Evolutionary conservation across 345 rosid species (phyloP), one percentile per base, ranked within the genome.

Genomic region (Gossypium stocksii): DNA sequence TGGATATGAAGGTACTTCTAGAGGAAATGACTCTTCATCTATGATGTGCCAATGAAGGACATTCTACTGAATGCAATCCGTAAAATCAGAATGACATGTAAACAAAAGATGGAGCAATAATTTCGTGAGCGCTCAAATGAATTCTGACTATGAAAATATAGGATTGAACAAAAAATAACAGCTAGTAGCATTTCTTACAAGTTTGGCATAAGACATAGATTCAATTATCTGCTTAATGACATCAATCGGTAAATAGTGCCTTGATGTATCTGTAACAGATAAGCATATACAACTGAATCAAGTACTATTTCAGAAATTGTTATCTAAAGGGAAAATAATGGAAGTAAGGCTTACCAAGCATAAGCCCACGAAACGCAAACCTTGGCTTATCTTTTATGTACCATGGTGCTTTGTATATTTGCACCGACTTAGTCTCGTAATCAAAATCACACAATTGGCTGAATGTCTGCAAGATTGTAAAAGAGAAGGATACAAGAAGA

Each of bases 41-140:
- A 95, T 87, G 66, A 95, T 91, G 86, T 95, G 99, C 99, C 97
- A 93, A 83, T 95, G 98, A 79, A 95, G 84, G 71, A 93, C 98
- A 79, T 95, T 95, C 99, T 95, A 88, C 86, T 63, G 76, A 81
- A 80, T 76, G 85, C 69, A 84, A 86, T 79, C 60, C 34, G 73
- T 80, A 82, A 29, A 29, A 76, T 78, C 80, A 85, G 82, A 79
- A 67, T 69, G 62, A 53, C 43, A 73, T 22, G 64, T 27, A 70
- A 61, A 45, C 23, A 22, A 78, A 75, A 59, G 38, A 75, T 25
- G 48, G 58, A 22, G 48, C 54, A 68, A 74, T 7, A 43, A 70
- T 63, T 11, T 66, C 66, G 25, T 38, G 68, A 63, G 49, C 10
- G 27, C 60, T 43, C 44, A 52, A 74, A 65, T 29, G 45, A 75